Evolutionary conservation across 2,329 filamentous ascomycete species (phyloP), one percentile per base, ranked within the genome.

Genomic region (Diaporthe sp.): DNA sequence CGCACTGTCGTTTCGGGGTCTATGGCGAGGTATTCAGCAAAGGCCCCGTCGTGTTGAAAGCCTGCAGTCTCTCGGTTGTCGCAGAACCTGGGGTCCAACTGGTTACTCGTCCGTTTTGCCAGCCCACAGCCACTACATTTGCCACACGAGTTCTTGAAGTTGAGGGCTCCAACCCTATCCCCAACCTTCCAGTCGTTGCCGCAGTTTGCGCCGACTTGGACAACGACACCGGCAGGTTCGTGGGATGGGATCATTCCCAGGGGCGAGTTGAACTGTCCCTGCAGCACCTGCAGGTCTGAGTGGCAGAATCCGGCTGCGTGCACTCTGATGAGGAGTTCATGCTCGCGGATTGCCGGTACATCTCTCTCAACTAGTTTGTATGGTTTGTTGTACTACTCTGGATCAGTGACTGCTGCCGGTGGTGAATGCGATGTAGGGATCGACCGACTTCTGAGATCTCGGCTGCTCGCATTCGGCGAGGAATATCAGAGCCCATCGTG

Each of bases 251-350:
- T 55, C 65, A 70, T 70, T 2, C 65, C 4, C 8, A 82, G 71
- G 6, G 77, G 78, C 2, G 81, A 80, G 3, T 73, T 71, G 75
- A 82, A 84, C 28, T 83, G 80, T 13, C 84, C 83, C 12, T 82
- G 80, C 1, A 82, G 74, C 12, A 83, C 83, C 72, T 85, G 84
- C 12, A 83, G 76, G 60, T 85, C 84, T 3, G 83, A 84, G 67
- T 84, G 83, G 72, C 84, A 85, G 77, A 84, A 85, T 1, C 83
- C 82, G 9, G 83, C 83, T 3, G 83, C 83, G 42, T 82, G 77
- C 58, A 84, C 77, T 39, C 79, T 78, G 73, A 85, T 74, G 25
- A 85, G 80, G 5, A 85, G 78, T 31, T 84, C 81, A 63, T 79
- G 60, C 13, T 79, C 78, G 34, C 74, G 77, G 42, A 82, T 79